Percentiles rank a stretch among this genome's conserved stretches.
Evolutionary conservation across 345 rosid species (phyloP).

Genomic region (Lenwebbia sp.): DNA sequence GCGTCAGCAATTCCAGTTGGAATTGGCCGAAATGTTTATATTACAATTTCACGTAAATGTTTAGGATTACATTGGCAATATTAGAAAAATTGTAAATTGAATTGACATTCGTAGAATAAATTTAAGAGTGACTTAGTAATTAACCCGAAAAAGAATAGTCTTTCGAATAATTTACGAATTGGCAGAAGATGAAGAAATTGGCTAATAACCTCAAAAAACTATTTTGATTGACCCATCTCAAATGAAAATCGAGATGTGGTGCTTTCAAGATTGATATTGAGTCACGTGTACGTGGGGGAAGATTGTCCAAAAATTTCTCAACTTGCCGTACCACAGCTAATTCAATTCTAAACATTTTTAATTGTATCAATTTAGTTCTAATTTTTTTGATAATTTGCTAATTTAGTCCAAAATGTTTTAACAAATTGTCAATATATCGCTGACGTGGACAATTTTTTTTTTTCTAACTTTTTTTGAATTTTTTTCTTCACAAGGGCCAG

Average conservation of each 20-base stretch:
- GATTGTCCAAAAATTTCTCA: too few species aligned
- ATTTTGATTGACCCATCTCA: not conserved
- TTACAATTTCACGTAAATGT: not conserved
- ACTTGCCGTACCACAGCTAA: too few species aligned
- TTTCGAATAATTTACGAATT: not conserved
- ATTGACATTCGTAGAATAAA: fast-evolving
- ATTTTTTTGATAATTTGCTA: too few species aligned
- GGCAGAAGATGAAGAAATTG: not conserved
- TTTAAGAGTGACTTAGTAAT: not conserved
- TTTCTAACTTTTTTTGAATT: too few species aligned
- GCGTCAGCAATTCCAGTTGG: fast-evolving
- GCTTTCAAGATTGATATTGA: not conserved
- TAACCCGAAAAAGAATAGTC: not conserved
- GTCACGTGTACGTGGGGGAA: too few species aligned
- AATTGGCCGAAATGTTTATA: not conserved
- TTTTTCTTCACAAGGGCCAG: too few species aligned
- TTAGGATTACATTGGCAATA: not conserved
- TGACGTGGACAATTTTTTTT: too few species aligned
- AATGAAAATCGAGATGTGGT: not conserved
- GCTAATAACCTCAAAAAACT: not conserved
- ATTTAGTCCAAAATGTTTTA: too few species aligned
- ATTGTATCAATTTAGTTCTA: too few species aligned
- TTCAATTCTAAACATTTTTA: too few species aligned
- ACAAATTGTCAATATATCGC: too few species aligned
- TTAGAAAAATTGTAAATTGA: not conserved